phyloP scores from a whole-genome alignment of 768 basidiomycete genomes.

The Sporobolomyces phaffii region DNA sequence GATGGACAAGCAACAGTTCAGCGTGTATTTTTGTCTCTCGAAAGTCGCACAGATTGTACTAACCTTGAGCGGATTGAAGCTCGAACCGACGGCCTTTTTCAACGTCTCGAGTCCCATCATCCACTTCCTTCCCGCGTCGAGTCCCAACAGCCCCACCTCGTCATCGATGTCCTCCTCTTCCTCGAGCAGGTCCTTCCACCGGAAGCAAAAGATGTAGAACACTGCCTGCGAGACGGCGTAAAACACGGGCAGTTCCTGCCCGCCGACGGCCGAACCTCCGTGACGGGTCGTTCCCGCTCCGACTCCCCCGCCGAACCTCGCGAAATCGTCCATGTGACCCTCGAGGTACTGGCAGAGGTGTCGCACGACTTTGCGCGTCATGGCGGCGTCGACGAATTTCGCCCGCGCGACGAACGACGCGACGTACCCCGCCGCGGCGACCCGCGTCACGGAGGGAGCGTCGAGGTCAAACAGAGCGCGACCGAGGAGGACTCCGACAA shows the following conservation, averaged over 20 bases:
- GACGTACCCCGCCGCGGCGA: slow-evolving; percentile 89
- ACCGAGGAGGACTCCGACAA: slow-evolving; percentile 89
- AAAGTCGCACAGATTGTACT: too few species aligned
- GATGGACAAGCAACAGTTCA: neutral
- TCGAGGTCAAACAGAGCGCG: slow-evolving; percentile 65
- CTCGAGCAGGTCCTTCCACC: slow-evolving; percentile 76
- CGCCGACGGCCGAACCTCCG: neutral
- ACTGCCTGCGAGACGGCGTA: slow-evolving; percentile 88
- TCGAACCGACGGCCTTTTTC: slow-evolving; percentile 70
- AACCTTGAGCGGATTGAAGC: slow-evolving; percentile 86
- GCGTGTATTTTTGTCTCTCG: too few species aligned
- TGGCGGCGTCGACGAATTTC: slow-evolving; percentile 68
- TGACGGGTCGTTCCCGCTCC: neutral
- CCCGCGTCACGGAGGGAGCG: slow-evolving; percentile 67
- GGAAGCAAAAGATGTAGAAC: slow-evolving; percentile 95
- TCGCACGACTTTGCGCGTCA: slow-evolving; percentile 64
- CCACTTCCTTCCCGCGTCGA: slow-evolving; percentile 60
- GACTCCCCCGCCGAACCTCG: slow-evolving; percentile 5
- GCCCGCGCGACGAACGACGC: slow-evolving; percentile 88
- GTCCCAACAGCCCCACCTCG: slow-evolving; percentile 50
- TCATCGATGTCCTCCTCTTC: slow-evolving; percentile 55
- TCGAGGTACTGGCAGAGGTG: slow-evolving; percentile 83
- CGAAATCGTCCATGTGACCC: slow-evolving; percentile 63
- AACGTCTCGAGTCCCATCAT: slow-evolving; percentile 70
- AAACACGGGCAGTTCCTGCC: slow-evolving; percentile 58